These are phyloP conservation scores for Aureobasidium sp. DNA, from an alignment of 2,329 filamentous ascomycete species.

Conservation along the genomic window DNA sequence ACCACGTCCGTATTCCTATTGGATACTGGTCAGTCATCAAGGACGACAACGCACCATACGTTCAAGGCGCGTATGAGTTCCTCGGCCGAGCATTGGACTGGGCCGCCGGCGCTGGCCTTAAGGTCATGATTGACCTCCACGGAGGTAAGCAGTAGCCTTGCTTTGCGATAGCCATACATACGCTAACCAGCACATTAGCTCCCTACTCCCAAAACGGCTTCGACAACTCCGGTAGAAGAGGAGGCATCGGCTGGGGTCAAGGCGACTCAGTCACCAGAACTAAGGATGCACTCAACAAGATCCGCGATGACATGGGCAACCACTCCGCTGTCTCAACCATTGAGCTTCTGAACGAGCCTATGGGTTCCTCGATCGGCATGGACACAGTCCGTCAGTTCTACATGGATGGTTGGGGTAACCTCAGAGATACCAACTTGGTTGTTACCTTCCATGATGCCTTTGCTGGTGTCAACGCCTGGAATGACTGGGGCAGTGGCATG, in stretches of 20 bases:
- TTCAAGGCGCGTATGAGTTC: slow-evolving; percentile 51
- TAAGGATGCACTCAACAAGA: slow-evolving; percentile 35
- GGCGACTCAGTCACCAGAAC: slow-evolving; percentile 35
- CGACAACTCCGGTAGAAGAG: slow-evolving; percentile 51
- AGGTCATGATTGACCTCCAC: slow-evolving; percentile 61
- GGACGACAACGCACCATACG: slow-evolving; percentile 47
- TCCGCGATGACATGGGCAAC: slow-evolving; percentile 36
- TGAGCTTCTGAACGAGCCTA: slow-evolving; percentile 40
- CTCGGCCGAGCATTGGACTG: slow-evolving; percentile 51
- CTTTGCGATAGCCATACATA: too few species aligned
- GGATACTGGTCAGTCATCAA: slow-evolving; percentile 56
- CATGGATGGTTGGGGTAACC: slow-evolving; percentile 40
- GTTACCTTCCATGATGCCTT: slow-evolving; percentile 41
- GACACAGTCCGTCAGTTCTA: slow-evolving; percentile 37
- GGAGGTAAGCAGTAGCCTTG: slow-evolving; percentile 41
- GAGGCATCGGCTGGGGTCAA: slow-evolving; percentile 40
- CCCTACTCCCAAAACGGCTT: slow-evolving; percentile 59
- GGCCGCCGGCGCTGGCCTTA: slow-evolving; percentile 50
- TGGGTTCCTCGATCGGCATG: slow-evolving; percentile 35
- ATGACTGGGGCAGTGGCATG: slow-evolving; percentile 36
- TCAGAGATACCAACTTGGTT: slow-evolving; percentile 33
- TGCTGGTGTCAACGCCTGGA: slow-evolving; percentile 35
- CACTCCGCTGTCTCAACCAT: slow-evolving; percentile 39
- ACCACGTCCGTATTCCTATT: slow-evolving; percentile 57
- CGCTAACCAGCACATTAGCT: slow-evolving; percentile 27